phyloP scores from a whole-genome alignment of 2,329 filamentous ascomycete genomes.

The Cucurbitaria berberidis region DNA sequence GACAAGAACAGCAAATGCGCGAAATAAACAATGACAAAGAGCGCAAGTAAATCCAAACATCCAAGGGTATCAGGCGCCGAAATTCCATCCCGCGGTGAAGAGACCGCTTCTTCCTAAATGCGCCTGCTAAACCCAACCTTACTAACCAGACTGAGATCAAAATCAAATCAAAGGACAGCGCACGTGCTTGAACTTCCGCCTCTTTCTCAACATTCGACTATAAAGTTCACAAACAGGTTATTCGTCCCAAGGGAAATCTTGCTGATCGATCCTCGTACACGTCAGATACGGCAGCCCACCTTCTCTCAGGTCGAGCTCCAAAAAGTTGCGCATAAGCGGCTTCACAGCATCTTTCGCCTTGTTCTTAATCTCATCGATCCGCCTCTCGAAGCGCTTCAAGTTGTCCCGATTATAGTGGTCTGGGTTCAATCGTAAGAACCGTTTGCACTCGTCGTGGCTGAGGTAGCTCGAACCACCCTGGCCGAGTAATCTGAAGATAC shows the following conservation, averaged over 20 bases:
- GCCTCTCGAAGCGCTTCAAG: conserved; percentile 80
- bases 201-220: background rate
- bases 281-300: conserved; percentile 66
- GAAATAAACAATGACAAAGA: conserved; percentile 1
- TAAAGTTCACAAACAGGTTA: background rate
- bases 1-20: background rate
- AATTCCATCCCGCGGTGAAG: background rate
- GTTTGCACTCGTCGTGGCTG: conserved; percentile 84
- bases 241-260: conserved; percentile 68
- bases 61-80: conserved; percentile 27
- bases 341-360: conserved; percentile 82
- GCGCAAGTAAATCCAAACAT: conserved; percentile 2
- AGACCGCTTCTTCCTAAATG: conserved; percentile 8
- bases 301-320: conserved; percentile 77
- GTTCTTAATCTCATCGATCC: conserved; percentile 86
- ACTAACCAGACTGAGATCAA: too few relatives aligned
- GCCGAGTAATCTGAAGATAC: conserved; percentile 79
- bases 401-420: conserved; percentile 88
- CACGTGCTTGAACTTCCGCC: background rate
- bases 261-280: conserved; percentile 66
- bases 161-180: background rate
- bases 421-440: conserved; percentile 82
- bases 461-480: conserved; percentile 71
- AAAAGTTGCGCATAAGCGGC: conserved; percentile 82
- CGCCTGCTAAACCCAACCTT: conserved; percentile 5